Conservation (phyloP, 129 eudicot species). For the Flaveria robusta region DNA sequence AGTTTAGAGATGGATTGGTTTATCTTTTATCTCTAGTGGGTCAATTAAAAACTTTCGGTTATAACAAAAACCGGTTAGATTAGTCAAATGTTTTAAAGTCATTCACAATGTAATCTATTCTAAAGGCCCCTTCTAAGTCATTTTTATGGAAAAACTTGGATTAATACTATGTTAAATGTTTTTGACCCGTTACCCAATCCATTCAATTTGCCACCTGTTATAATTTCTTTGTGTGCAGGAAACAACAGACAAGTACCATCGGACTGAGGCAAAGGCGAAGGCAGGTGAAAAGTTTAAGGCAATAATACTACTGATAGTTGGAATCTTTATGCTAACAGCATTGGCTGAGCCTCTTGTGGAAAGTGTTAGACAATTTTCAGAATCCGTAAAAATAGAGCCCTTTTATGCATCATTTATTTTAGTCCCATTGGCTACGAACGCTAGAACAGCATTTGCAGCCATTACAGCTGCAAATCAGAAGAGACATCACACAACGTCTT, state of each 20-base stretch:
- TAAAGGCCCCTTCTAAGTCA: too few relatives aligned
- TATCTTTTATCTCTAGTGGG: too few relatives aligned
- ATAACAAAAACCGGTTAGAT: not conserved
- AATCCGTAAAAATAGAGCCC: constrained; percentile 42
- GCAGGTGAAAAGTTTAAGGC: constrained; percentile 35
- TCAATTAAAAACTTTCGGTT: too few relatives aligned
- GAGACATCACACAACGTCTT: constrained; percentile 47
- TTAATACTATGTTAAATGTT: not conserved
- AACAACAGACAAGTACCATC: constrained; percentile 20
- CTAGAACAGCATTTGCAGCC: constrained; percentile 54
- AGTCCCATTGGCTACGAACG: constrained; percentile 67
- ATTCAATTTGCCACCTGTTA: too few relatives aligned
- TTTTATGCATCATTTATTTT: constrained; percentile 55
- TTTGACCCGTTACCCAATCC: too few relatives aligned
- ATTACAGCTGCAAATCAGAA: constrained; percentile 44
- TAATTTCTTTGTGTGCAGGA: not conserved
- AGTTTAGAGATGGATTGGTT: not conserved
- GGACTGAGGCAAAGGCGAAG: constrained; percentile 45
- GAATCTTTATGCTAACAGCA: constrained; percentile 42
- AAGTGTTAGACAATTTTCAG: constrained; percentile 50
- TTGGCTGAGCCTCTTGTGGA: constrained; percentile 63
- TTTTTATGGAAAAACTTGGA: not conserved
- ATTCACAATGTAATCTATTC: too few relatives aligned
- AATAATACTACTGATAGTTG: constrained; percentile 43
- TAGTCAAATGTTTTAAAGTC: not conserved